phyloP scores from a whole-genome alignment of 1,284 basidiomycete genomes.

The Amylostereum areolatum region DNA sequence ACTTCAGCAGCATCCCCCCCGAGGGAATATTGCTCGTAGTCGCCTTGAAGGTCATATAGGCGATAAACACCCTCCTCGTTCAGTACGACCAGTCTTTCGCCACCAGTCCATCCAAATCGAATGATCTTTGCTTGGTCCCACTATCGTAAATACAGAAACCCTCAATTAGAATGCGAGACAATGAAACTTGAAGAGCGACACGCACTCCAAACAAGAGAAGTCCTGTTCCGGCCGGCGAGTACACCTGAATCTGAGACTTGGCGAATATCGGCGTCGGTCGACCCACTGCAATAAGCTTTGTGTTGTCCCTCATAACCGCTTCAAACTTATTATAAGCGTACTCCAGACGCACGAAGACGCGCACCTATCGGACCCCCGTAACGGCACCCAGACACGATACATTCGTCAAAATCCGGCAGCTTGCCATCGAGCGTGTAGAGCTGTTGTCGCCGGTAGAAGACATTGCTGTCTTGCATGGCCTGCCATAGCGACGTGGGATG shows the following conservation, averaged over 20 bases:
- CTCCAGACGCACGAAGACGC: slow-evolving; percentile 13
- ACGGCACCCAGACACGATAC: slow-evolving; percentile 74
- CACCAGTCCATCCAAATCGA: slow-evolving; percentile 77
- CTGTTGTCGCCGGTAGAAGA: slow-evolving; percentile 76
- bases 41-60: slow-evolving; percentile 82
- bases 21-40: slow-evolving; percentile 81
- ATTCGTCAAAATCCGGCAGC: slow-evolving; percentile 76
- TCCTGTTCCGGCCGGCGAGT: slow-evolving; percentile 67
- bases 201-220: slow-evolving; percentile 65
- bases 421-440: slow-evolving; percentile 83
- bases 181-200: slow-evolving; percentile 26
- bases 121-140: slow-evolving; percentile 84
- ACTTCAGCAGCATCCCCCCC: slow-evolving; percentile 82
- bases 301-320: slow-evolving; percentile 87
- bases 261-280: slow-evolving; percentile 54
- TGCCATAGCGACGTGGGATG: slow-evolving; percentile 78
- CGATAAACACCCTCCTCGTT: slow-evolving; percentile 93
- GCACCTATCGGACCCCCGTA: slow-evolving; percentile 87
- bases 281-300: slow-evolving; percentile 75
- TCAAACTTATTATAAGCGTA: slow-evolving; percentile 5
- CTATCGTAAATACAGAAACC: slow-evolving; percentile 29
- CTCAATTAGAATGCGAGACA: slow-evolving; percentile 11
- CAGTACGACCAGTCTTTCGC: slow-evolving; percentile 79
- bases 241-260: slow-evolving; percentile 75
- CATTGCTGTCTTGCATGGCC: slow-evolving; percentile 71